Base-by-base conservation (phyloP, 768 basidiomycete genomes). In the Amanita pseudoporphyria region DNA sequence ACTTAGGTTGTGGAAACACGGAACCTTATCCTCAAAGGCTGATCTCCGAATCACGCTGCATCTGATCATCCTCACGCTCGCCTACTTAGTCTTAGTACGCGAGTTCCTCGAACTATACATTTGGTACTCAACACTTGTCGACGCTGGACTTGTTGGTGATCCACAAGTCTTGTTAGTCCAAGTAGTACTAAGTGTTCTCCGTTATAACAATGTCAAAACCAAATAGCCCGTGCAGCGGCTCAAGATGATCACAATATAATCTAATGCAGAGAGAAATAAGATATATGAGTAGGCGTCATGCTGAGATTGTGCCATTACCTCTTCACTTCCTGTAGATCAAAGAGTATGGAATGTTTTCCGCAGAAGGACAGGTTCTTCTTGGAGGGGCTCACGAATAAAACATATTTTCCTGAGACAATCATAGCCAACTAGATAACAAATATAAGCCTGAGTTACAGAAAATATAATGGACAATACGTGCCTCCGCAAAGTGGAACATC, bases 401-500 rank as follows among this genome's bases (percentile, higher is more conserved):
- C 62, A 19, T 53, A 35, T 5, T 55, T 45, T 22, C 64, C 62
- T 1, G 67, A 69, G 14, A 69, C 55, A 31, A 68, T 56, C 39
- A 66, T 62, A 0, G 62, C 64, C 51, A 68, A 49, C 66, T 72
- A 42, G 9, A 32, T 35, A 6, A 16, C 14, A 26, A 33, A 47
- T 19, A 39, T 51, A 40, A 16, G 9, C 24, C 3, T 4, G 12
- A 28, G n/a, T n/a, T n/a, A n/a, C n/a, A n/a, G n/a, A 49, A 45
- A 12, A 10, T 9, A 9, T 16, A 21, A 5, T 12, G 2, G 18
- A 36, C 13, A 4, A 24, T 9, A 7, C 64, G 43, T 44, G 76
- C 76, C 60, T 78, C 76, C 0, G 72, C 68, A 45, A 77, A 68
- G 53, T 77, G 73, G 52, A 71, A 79, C 67, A 77, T 72, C 0